Evolutionary conservation across 345 rosid genomes (phyloP), one percentile per base, ranked within the genome.

Genomic region (Melaleuca quinquenervia): DNA sequence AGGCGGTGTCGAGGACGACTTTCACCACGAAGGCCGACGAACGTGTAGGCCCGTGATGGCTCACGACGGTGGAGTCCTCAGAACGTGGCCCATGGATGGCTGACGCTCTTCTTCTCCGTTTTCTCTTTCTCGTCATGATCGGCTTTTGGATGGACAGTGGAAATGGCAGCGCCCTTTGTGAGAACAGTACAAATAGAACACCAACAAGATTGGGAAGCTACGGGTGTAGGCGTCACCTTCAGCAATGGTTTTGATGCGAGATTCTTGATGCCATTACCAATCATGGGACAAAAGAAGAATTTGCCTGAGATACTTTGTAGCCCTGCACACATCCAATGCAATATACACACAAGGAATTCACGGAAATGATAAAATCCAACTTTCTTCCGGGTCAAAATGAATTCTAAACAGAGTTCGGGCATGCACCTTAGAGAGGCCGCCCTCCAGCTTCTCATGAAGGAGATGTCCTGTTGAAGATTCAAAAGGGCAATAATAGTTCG

Each of bases 21-120:
- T 92, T 52, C 87, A 53, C 16, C 86, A 84, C 86, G 85, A 83
- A 13, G 89, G 85, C 51, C 94, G 94, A 36, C 91, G 95, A 64
- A 92, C 92, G 89, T 94, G 93, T 89, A 88, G 93, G 45, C 99
- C 99, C 11, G 95, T 95, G n/a, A 96, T 91, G 78, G 94, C 94
- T 84, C 70, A 45, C 53, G 44, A 84, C 89, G 93, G 95, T 26
- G 95, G 94, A 56, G 96, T 94, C 80, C 92, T 95, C 52, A 92
- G 92, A 90, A 94, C 41, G 98, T 91, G 97, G 1, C 90, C 98
- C 75, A 64, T 95, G 76, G 96, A 92, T 89, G 93, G 91, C 56
- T 94, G 94, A 92, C 92, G 5, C 1, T 51, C 14, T 51, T 51
- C 18, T 14, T 51, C 14, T 51, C 5, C 14, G 18, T 51, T 5